Evolutionary conservation across 2,329 filamentous ascomycete species (phyloP), one percentile per base, ranked within the genome.

Genomic region (Tetracladium maxilliforme): DNA sequence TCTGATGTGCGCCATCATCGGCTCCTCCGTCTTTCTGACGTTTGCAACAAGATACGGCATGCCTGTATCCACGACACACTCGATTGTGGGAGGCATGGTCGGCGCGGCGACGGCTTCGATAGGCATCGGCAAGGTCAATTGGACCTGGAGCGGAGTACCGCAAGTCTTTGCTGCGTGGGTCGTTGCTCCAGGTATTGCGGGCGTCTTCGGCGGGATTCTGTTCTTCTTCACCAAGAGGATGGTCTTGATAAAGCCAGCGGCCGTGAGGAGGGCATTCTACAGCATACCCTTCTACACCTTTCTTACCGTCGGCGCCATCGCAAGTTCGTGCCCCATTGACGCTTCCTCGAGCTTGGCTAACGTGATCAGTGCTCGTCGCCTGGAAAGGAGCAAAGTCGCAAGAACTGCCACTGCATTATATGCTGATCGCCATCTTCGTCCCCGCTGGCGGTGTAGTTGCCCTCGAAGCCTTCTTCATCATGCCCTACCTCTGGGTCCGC

Each of bases 11-110:
- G 65, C 64, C 30, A 50, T 67, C 24, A 43, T 59, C 28, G 59
- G 57, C 13, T 66, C 64, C 10, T 58, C 66, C 0, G 34, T 49
- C 10, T 72, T 64, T 49, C 54, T 73, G n/a, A 69, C 66, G 30
- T 42, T 67, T 32, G 60, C 61, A 19, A 72, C 68, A 4, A 45
- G 42, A 20, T 40, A 61, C 33, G 65, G 64, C 19, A 53, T 70
- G 33, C 69, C 67, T 18, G 66, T 72, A 11, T 71, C 65, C 1
- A 70, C 69, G 4, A 73, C 68, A 2, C 66, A 72, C 42, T 68
- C 65, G 9, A 58, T 72, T 31, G 58, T 72, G 32, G 65, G 64
- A n/a, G 64, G 64, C 33, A 56, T 74, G 16, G 51, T 70, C 28
- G 69, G 69, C 28, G 65, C 70, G 39, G 68, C 67, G 22, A 53